Base-by-base conservation (phyloP, 164 flowering plant species). In the Magnolia sinica region DNA sequence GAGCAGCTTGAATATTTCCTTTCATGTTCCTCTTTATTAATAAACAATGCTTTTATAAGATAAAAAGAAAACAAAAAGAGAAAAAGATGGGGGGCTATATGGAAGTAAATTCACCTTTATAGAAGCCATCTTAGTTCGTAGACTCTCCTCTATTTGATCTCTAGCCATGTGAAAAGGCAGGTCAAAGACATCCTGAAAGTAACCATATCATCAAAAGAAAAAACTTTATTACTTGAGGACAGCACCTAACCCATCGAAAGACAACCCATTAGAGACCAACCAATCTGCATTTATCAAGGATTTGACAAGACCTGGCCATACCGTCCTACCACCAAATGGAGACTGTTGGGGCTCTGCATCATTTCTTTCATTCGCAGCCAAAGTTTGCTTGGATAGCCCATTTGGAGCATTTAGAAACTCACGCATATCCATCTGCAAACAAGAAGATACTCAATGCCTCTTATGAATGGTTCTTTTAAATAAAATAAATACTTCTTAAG, bases 161-260 rank as follows among this genome's bases (percentile, higher is more conserved):
- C 98, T 89, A 69, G 91, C 99, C 95, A 96, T 90, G 86, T 89
- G 98, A 71, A 96, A 89, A 27, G 99, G 99, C 61, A 96, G 86
- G 81, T 96, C 96, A 86, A 96, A 94, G 50, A 96, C 96, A 86
- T 96, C 99, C 99, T 96, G 91, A 76, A 81, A 73, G 16, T 49
- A 55, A 75, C 24, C 64, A 58, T 64, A 69, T 29, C 14, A 14
- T 55, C 68, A 76, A 22, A 50, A n/a, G 8, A 22, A 16, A 27
- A 13, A 22, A 16, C 31, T 11, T 22, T 31, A 10, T 19, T 18
- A 14, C 64, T 31, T 61, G 9, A 64, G 64, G 10, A 64, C 37
- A 29, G 20, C 9, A 70, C 16, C 9, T 27, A 69, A 50, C 31
- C 55, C 2, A 37, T 14, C 7, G 10, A 58, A 75, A 61, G 19